Base-by-base conservation (phyloP, 345 rosid species). In the Excoecaria cochinchinensis region DNA sequence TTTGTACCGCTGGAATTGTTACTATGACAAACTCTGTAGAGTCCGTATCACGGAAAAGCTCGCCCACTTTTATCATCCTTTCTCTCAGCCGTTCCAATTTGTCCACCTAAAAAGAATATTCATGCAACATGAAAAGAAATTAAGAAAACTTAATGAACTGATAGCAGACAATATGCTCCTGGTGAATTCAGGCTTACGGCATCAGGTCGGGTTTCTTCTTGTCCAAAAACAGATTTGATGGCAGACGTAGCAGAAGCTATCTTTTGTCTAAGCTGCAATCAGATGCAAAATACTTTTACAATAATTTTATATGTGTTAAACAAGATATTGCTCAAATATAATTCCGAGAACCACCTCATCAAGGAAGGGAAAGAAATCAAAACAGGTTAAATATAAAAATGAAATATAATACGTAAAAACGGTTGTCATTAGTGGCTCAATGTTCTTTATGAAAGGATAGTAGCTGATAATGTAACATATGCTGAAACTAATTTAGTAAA, bases 31-130 rank as follows among this genome's bases (percentile, higher is more conserved):
- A 95, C 73, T 95, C 98, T 10, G 99, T 95, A 44, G 99, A 87
- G 66, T 95, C 92, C 6, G 87, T 81, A 84, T 93, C 92, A 69
- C 91, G 97, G 39, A 95, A 95, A 76, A 95, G 99, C 68, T 95
- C 99, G 5, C 97, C 87, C 72, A 95, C 99, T 93, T 95, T 93
- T 71, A 95, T 75, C 99, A 95, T 95, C 83, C 97, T 93, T 67
- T 95, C 96, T 85, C 99, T 87, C 38, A 95, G 83, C 40, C 61
- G 69, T 89, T 95, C 97, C 85, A 93, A 83, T 83, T 91, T 95
- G 88, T 90, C 90, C 25, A 94, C 84, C 99, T 95, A 80, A 69
- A 75, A 13, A 55, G 39, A 58, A 38, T 16, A 42, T 58, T 39
- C 22, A 59, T 17, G 8, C n/a, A 8, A 38, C 6, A 3, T 39